A percentile compares a stretch with the other conserved stretches of the same genome.
These are phyloP conservation scores for Solanum raphanifolium DNA, from an alignment of 257 asterid species.

Conservation along the genomic window DNA sequence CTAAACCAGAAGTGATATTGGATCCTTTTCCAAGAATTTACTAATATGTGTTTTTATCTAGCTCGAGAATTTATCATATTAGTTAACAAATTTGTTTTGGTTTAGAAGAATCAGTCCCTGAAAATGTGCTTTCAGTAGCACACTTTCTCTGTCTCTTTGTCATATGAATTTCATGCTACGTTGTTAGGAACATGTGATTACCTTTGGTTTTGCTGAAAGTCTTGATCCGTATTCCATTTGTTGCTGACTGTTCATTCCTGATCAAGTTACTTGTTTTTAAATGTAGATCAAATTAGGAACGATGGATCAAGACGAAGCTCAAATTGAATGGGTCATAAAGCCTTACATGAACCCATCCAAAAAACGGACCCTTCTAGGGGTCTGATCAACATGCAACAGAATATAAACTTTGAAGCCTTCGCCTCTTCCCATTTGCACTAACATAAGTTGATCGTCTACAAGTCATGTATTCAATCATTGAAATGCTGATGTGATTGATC, in stretches of 20 bases:
- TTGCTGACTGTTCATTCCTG: background rate
- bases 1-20: background rate
- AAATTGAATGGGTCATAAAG: conserved; percentile 50
- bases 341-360: conserved; percentile 62
- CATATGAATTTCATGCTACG: background rate
- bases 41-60: background rate
- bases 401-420: background rate
- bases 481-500: background rate
- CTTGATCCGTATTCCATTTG: background rate
- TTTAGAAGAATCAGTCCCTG: background rate
- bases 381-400: background rate
- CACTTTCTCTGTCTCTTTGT: background rate
- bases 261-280: background rate
- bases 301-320: conserved; percentile 82
- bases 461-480: background rate
- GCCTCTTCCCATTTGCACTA: background rate
- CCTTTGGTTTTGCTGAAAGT: too few species aligned
- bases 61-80: background rate
- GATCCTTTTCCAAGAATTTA: background rate
- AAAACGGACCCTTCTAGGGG: conserved; percentile 41
- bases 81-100: background rate
- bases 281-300: conserved; percentile 69
- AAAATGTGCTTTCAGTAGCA: background rate
- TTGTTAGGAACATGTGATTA: background rate
- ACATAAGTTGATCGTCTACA: background rate